Base-by-base conservation (phyloP, 768 basidiomycete genomes). In the Leccinum incarnatum region DNA sequence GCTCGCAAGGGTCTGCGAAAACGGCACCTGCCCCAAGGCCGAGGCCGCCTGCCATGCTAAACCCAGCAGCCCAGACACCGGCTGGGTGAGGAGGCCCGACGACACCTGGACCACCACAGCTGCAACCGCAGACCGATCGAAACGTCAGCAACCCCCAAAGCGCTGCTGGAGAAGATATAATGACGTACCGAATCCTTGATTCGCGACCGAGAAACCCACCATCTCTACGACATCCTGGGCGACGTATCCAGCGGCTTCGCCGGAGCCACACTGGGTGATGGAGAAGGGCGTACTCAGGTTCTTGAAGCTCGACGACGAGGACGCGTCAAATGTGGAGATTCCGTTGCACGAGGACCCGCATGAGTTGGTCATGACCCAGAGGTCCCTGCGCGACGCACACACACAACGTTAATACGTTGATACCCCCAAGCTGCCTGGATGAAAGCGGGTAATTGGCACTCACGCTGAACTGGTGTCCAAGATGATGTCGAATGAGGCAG, bases 1-100 rank as follows among this genome's bases (percentile, higher is more conserved):
- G 11, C 71, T 58, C 32, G 75, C 81, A 3, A 85, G 70, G 8
- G 73, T 72, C 83, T 25, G 25, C 25, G 5, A 84, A 67, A 82
- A 80, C 1, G 85, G 84, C 27, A 65, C 78, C 3, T 78, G 70
- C 4, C 68, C 65, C 1, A 81, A 80, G 1, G 69, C 62, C 2
- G 84, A 74, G 40, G 85, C 67, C 0, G 70, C 3, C 11, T 75
- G 62, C 75, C 79, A 86, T 2, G 73, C 84, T 29, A 86, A 71
- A 5, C 84, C 84, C 67, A 86, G 71, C 3, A 86, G 69, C 5
- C 84, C 84, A 25, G 79, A 81, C 17, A 81, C 72, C 0, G 83
- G 82, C 3, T 72, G 59, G 15, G 59, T 55, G 47, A 86, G 69
- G n/a, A 85, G 63, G 25, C 25, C 25, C 25, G 25, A 25, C 25